Conservation (phyloP, 2,329 filamentous ascomycete genomes). For the Diaporthe ampelina region DNA sequence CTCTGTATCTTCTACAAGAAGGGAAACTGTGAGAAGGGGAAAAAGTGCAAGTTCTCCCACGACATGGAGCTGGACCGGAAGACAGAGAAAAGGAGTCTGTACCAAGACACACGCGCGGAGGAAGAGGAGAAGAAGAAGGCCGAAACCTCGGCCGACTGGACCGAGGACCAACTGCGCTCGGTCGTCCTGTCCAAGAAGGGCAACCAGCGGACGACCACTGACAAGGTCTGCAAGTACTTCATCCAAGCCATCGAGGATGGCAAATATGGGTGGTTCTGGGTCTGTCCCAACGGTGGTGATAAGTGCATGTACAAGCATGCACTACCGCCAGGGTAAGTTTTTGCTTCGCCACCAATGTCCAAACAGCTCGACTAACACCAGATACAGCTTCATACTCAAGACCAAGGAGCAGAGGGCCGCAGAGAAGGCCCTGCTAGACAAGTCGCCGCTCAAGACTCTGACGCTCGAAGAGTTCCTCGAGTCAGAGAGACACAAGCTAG, state of each 20-base stretch:
- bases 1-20: slow-evolving; percentile 98
- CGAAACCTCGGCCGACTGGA: slow-evolving; percentile 97
- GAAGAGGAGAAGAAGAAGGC: slow-evolving; percentile 85
- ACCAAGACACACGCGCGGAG: slow-evolving; percentile 83
- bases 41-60: slow-evolving; percentile 98
- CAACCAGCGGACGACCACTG: slow-evolving; percentile 93
- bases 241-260: slow-evolving; percentile 97
- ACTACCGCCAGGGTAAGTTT: slow-evolving; percentile 88
- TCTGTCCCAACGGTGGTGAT: slow-evolving; percentile 94
- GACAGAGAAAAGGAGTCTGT: slow-evolving; percentile 91
- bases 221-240: slow-evolving; percentile 99
- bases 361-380: slow-evolving; percentile 24
- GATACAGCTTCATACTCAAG: slow-evolving; percentile 88
- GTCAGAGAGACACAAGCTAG: slow-evolving; percentile 95
- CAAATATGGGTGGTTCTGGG: slow-evolving; percentile 99
- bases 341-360: neutral
- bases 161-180: slow-evolving; percentile 92
- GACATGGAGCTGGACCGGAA: slow-evolving; percentile 91
- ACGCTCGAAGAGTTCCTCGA: slow-evolving; percentile 98
- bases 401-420: slow-evolving; percentile 96
- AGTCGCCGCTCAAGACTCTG: slow-evolving; percentile 92
- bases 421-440: slow-evolving; percentile 96
- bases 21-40: slow-evolving; percentile 96
- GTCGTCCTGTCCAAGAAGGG: slow-evolving; percentile 97
- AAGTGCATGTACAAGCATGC: slow-evolving; percentile 99